Evolutionary conservation across 257 asterid genomes (phyloP), one percentile per base, ranked within the genome.

Genomic region (Solanum ossicruentum): DNA sequence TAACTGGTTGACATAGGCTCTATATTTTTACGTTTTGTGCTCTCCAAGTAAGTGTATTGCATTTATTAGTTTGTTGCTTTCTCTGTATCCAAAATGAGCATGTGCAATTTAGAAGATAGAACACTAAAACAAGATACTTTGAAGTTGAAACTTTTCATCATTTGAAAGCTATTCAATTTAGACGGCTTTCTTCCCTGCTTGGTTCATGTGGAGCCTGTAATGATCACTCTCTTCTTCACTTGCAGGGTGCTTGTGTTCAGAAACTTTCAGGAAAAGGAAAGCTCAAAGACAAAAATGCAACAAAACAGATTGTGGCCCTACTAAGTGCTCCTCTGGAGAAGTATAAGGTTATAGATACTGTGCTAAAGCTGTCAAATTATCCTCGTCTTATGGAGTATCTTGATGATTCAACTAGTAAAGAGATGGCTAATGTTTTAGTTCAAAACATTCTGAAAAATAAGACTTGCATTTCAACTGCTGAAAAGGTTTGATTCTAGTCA

Each of bases 271-370:
- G 95, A 81, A 92, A 90, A 88, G 98, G 94, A 89, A 94, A 92
- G 93, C 93, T 95, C 75, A 92, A 91, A 79, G 99, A 97, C 88
- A 90, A 87, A 89, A 92, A 93, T 89, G 97, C 98, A 82, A 94
- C 96, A 80, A 97, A 94, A 90, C 96, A 92, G 91, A 92, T 97
- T 80, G 97, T 97, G 87, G 94, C 98, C 75, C 97, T 97, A 87
- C 92, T 95, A 83, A 97, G 98, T 90, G 98, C 99, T 86, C 99
- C 99, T 15, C 92, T 97, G 80, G 95, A 93, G 84, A 97, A 95
- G 88, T 97, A 93, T 86, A 94, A 97, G 87, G 99, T 95, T 89
- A 95, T 97, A 84, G 99, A 95, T 91, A 93, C 92, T 84, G 99
- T 90, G 49, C 88, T 97, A 90, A 97, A 92, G 93, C 95, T 97